phyloP scores from a whole-genome alignment of 129 eudicot genomes.

The Flaveria ramosissima region DNA sequence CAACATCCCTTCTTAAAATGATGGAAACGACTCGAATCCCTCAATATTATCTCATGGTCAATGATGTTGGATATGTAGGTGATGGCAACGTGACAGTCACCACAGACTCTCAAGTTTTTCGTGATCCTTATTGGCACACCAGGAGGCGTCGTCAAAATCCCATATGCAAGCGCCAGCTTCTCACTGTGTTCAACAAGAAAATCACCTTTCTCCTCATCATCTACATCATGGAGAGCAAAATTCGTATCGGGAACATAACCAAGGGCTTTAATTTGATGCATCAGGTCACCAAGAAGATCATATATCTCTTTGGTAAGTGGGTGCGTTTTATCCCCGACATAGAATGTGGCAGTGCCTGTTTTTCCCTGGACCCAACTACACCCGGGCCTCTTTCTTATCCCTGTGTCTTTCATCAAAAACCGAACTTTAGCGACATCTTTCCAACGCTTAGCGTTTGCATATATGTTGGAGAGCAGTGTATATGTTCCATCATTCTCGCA shows the following conservation, averaged over 20 bases:
- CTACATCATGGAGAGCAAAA: constrained; percentile 89
- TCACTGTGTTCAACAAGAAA: constrained; percentile 76
- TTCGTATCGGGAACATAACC: constrained; percentile 86
- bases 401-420: constrained; percentile 62
- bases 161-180: constrained; percentile 82
- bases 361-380: constrained; percentile 95
- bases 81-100: constrained; percentile 81
- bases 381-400: constrained; percentile 80
- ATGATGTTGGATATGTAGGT: constrained; percentile 60
- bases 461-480: constrained; percentile 84
- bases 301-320: constrained; percentile 59
- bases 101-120: constrained; percentile 87
- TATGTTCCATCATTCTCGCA: constrained; percentile 75
- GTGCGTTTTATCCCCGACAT: constrained; percentile 79
- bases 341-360: constrained; percentile 59
- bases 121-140: constrained; percentile 77
- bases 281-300: constrained; percentile 53
- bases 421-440: constrained; percentile 74
- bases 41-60: constrained; percentile 66
- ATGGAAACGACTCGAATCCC: constrained; percentile 90
- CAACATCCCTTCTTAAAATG: constrained; percentile 85
- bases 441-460: constrained; percentile 82
- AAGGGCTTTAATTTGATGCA: constrained; percentile 53
- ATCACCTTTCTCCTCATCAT: constrained; percentile 85
- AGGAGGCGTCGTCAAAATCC: constrained; percentile 59